A percentile compares a stretch with the other conserved stretches of the same genome.
These are phyloP conservation scores for Aphanomyces astaci DNA, from an alignment of 352 stramenopile genomes.

Conservation along the genomic window DNA sequence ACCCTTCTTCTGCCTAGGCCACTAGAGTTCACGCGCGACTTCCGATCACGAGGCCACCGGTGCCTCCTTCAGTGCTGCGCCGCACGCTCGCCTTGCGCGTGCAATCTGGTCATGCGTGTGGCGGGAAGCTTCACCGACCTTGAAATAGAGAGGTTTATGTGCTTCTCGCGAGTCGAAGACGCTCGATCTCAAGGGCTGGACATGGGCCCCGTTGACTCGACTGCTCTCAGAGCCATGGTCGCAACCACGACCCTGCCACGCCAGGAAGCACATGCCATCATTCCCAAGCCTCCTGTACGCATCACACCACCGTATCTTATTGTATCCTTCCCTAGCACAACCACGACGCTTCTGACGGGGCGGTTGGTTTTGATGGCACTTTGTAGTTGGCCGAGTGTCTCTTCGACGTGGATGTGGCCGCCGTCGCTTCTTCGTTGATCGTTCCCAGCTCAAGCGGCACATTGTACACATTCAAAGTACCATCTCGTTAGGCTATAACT, in stretches of 20 bases:
- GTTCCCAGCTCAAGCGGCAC: too few species aligned
- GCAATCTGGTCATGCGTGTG: background rate
- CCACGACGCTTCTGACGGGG: too few species aligned
- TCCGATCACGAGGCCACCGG: background rate
- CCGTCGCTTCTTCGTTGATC: too few species aligned
- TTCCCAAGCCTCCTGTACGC: too few species aligned
- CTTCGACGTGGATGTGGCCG: too few species aligned
- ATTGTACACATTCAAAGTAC: too few species aligned
- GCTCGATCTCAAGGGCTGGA: background rate
- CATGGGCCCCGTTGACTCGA: background rate
- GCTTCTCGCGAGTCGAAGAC: background rate
- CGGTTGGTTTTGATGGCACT: too few species aligned
- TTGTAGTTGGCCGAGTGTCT: too few species aligned
- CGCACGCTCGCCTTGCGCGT: background rate
- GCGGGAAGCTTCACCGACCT: background rate
- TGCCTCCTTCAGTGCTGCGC: background rate
- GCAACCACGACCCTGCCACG: conserved; percentile 31
- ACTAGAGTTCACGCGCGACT: background rate
- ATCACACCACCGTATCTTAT: too few species aligned
- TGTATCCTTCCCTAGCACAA: too few species aligned
- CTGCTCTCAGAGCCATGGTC: background rate
- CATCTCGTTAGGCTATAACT: background rate
- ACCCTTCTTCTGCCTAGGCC: background rate
- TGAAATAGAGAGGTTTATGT: background rate
- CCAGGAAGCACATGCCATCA: too few species aligned